These are phyloP conservation scores for Evansstolkia leycettana DNA, from an alignment of 495 filamentous ascomycete species.

Conservation along the genomic window DNA sequence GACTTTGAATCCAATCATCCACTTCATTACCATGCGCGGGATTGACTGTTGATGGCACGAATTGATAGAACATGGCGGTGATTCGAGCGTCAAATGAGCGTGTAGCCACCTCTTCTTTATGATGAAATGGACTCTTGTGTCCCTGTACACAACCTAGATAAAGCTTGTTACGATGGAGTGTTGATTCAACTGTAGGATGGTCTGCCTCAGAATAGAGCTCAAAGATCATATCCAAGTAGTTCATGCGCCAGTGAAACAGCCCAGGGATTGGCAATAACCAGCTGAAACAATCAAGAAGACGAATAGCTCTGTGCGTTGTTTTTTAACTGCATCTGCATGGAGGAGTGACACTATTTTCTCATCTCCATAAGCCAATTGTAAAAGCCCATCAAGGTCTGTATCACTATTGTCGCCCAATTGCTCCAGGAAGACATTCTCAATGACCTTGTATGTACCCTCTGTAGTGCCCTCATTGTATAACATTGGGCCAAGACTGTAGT, in stretches of 20 bases:
- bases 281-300: constrained; percentile 4
- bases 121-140: constrained; percentile 4
- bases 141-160: constrained; percentile 4
- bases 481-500: constrained; percentile 1
- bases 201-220: constrained; percentile 3
- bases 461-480: constrained; percentile 5
- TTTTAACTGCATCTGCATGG: constrained; percentile 2
- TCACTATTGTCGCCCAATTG: constrained; percentile 1
- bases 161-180: constrained; percentile 5
- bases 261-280: constrained; percentile 6
- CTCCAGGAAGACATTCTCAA: constrained; percentile 2
- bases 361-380: constrained; percentile 5
- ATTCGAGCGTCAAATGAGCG: constrained; percentile 4
- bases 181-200: constrained; percentile 6
- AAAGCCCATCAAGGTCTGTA: constrained; percentile 3
- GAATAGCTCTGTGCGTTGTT: constrained; percentile 2
- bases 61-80: constrained; percentile 2
- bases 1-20: constrained; percentile 1
- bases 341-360: constrained; percentile 5
- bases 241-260: constrained; percentile 6
- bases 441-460: constrained; percentile 4
- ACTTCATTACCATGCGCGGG: constrained; percentile 1
- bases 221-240: constrained; percentile 4
- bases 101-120: constrained; percentile 5
- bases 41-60: not conserved